A percentile compares a stretch with the other conserved stretches of the same genome.
Conservation (phyloP, 768 basidiomycete genomes). For the Tylopilus balloui region DNA sequence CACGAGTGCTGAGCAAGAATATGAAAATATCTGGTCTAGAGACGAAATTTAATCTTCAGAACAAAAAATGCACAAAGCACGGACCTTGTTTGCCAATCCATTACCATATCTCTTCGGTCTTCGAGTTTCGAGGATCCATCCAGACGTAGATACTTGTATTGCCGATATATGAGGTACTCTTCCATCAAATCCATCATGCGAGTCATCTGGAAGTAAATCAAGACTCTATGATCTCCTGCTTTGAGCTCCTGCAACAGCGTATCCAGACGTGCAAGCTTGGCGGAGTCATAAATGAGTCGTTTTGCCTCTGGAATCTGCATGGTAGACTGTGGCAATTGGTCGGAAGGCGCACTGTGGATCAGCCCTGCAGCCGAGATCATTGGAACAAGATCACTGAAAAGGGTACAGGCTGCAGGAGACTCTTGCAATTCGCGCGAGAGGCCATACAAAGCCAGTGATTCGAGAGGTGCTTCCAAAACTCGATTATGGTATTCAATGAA, state of each 20-base stretch:
- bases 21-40: conserved; percentile 81
- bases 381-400: conserved; percentile 50
- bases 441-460: conserved; percentile 79
- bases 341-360: conserved; percentile 54
- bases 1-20: conserved; percentile 90
- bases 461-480: conserved; percentile 62
- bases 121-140: conserved; percentile 94
- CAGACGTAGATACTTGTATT: conserved; percentile 90
- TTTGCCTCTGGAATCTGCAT: conserved; percentile 96
- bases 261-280: conserved; percentile 90
- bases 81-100: conserved; percentile 96
- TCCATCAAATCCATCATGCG: conserved; percentile 99
- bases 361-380: conserved; percentile 65
- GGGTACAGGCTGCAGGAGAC: conserved; percentile 45
- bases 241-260: conserved; percentile 88
- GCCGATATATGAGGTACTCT: conserved; percentile 94
- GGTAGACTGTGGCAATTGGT: conserved; percentile 74
- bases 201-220: conserved; percentile 99
- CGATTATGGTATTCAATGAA: conserved; percentile 70
- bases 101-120: conserved; percentile 98
- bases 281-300: conserved; percentile 92
- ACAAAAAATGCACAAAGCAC: conserved; percentile 16
- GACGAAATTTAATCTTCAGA: not conserved
- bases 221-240: conserved; percentile 84
- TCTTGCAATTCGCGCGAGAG: conserved; percentile 65